Percentiles rank a stretch among this genome's conserved stretches.
phyloP scores from a whole-genome alignment of 1,139 yeast species.

The Pneumocystis murina region DNA sequence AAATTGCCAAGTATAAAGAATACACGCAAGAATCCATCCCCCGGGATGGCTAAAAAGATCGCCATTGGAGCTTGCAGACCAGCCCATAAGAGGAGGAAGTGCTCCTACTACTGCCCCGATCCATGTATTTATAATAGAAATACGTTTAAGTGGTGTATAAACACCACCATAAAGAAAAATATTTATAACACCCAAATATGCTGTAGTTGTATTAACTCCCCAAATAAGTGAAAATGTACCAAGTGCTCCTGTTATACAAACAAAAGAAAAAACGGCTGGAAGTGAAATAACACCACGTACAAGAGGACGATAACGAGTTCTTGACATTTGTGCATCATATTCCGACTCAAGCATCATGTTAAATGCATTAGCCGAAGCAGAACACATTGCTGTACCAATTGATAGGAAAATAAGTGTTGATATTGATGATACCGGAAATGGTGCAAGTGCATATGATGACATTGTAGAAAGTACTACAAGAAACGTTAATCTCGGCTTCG shows the following conservation, averaged over 20 bases:
- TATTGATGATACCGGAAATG: slow-evolving; percentile 51
- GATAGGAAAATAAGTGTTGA: slow-evolving; percentile 58
- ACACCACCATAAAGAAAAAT: slow-evolving; percentile 75
- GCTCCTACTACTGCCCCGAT: slow-evolving; percentile 98
- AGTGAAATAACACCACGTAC: slow-evolving; percentile 71
- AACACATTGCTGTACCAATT: slow-evolving; percentile 70
- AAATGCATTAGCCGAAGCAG: slow-evolving; percentile 91
- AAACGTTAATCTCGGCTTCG: slow-evolving; percentile 79
- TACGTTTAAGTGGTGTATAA: slow-evolving; percentile 79
- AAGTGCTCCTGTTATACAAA: slow-evolving; percentile 50
- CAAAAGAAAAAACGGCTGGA: slow-evolving; percentile 63
- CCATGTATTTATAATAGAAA: slow-evolving; percentile 84
- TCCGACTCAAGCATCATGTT: slow-evolving; percentile 95
- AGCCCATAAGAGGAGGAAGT: slow-evolving; percentile 96
- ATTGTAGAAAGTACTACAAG: slow-evolving; percentile 82
- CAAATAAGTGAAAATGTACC: slow-evolving; percentile 56
- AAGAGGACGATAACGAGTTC: slow-evolving; percentile 83
- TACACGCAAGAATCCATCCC: slow-evolving; percentile 52
- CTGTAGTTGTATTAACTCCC: slow-evolving; percentile 57
- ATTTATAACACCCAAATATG: slow-evolving; percentile 60
- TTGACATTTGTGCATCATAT: slow-evolving; percentile 71
- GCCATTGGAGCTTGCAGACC: slow-evolving; percentile 71
- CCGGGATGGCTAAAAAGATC: slow-evolving; percentile 14
- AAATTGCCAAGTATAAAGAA: slow-evolving; percentile 94
- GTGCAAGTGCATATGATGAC: slow-evolving; percentile 86